Evolutionary conservation across 208 protist species (phyloP).

Genomic region (Trichomonas vaginalis): DNA sequence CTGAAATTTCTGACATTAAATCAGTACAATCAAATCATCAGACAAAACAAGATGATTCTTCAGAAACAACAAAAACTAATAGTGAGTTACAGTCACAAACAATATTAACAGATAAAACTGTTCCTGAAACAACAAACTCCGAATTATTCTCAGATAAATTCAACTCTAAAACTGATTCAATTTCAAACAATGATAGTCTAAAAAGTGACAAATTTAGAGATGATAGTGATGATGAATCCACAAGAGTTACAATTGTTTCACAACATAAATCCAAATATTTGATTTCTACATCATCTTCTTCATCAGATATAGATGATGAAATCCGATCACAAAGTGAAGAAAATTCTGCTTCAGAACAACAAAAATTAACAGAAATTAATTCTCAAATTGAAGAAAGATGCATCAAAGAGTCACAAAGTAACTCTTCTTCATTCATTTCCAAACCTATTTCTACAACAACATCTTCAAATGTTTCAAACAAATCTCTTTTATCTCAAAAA

Average conservation of each 20-base stretch:
- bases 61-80: too few species aligned
- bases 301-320: not conserved
- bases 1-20: too few species aligned
- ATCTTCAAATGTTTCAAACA: not conserved
- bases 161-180: not conserved
- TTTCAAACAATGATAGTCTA: not conserved
- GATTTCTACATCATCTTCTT: not conserved
- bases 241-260: not conserved
- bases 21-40: too few species aligned
- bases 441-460: not conserved
- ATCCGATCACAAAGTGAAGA: not conserved
- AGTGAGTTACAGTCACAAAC: too few species aligned
- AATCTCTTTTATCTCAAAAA: not conserved
- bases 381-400: not conserved
- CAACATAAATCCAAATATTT: not conserved
- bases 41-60: too few species aligned
- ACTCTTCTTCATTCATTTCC: not conserved
- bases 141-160: not conserved
- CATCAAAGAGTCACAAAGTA: not conserved
- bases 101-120: too few species aligned
- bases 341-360: not conserved
- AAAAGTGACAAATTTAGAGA: not conserved
- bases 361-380: not conserved
- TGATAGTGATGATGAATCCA: not conserved
- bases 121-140: too few species aligned